Percentiles rank a stretch among this genome's conserved stretches.
These are phyloP conservation scores for Pseudocercospora musae DNA, from an alignment of 2,329 filamentous ascomycete species.

Conservation along the genomic window DNA sequence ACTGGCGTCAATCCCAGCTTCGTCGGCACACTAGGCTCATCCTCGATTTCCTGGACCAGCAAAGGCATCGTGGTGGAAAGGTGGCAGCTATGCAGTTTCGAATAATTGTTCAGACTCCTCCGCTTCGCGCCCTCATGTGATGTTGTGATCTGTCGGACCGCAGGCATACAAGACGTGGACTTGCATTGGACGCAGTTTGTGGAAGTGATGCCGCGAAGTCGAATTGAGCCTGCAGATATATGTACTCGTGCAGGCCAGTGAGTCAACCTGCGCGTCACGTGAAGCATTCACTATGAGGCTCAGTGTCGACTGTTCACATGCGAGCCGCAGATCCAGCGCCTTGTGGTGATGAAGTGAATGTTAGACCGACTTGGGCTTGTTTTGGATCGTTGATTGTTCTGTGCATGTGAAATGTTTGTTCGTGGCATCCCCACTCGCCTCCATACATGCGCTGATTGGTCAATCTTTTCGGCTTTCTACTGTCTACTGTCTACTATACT, in stretches of 20 bases:
- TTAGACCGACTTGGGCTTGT: background rate
- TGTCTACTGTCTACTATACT: background rate
- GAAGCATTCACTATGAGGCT: slow-evolving; percentile 19
- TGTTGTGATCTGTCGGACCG: slow-evolving; percentile 24
- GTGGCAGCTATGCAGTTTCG: slow-evolving; percentile 11
- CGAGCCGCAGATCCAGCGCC: background rate
- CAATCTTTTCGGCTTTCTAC: background rate
- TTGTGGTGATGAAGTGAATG: background rate
- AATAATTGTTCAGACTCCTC: slow-evolving; percentile 24
- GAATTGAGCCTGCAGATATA: slow-evolving; percentile 4
- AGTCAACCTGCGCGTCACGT: slow-evolving; percentile 20
- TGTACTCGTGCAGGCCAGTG: slow-evolving; percentile 12
- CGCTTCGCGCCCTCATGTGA: slow-evolving; percentile 31
- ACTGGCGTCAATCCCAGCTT: slow-evolving; percentile 60
- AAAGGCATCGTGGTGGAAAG: slow-evolving; percentile 29
- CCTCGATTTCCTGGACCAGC: slow-evolving; percentile 34
- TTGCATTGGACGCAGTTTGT: slow-evolving; percentile 19
- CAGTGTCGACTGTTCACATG: background rate
- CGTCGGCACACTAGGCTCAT: slow-evolving; percentile 15
- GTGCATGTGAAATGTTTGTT: background rate
- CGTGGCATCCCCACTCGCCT: background rate
- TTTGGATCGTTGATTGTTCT: background rate
- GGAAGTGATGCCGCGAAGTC: background rate
- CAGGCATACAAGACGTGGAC: slow-evolving; percentile 31
- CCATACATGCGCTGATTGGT: slow-evolving; percentile 2